A percentile compares a stretch with the other conserved stretches of the same genome.
Evolutionary conservation across 2,329 filamentous ascomycete species (phyloP).

Genomic region (Epichloe typhina): DNA sequence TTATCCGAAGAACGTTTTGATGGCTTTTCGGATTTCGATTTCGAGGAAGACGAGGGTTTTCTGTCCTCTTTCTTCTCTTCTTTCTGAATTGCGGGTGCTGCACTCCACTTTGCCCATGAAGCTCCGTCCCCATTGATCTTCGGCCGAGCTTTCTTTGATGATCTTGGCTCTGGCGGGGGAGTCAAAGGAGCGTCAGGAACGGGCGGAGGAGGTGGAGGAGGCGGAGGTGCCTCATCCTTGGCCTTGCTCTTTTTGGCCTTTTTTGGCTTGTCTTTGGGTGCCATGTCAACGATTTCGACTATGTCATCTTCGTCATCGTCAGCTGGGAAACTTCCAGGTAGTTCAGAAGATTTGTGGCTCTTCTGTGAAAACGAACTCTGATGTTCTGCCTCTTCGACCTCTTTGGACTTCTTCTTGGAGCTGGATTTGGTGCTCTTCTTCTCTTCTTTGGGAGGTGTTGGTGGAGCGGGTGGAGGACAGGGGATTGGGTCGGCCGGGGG

Average conservation of each 20-base stretch:
- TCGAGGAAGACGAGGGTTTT: conserved; percentile 33
- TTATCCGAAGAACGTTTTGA: conserved; percentile 42
- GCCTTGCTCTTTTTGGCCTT: conserved; percentile 24
- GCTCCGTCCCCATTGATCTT: conserved; percentile 59
- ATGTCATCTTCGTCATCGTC: conserved; percentile 37
- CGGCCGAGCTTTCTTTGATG: conserved; percentile 60
- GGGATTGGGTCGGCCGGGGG: conserved; percentile 22
- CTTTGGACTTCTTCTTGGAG: conserved; percentile 27
- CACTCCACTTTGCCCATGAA: conserved; percentile 66
- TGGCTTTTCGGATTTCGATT: conserved; percentile 51
- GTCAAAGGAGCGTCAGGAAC: conserved; percentile 35
- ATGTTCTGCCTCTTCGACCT: conserved; percentile 19
- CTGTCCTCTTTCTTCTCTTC: conserved; percentile 28
- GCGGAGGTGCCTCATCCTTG: conserved; percentile 12
- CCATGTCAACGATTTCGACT: conserved; percentile 38
- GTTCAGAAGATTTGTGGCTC: conserved; percentile 10
- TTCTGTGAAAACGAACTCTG: conserved; percentile 21
- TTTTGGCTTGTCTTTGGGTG: conserved; percentile 25
- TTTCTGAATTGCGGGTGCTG: conserved; percentile 31
- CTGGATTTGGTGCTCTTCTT: conserved; percentile 23
- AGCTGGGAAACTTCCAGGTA: conserved; percentile 44
- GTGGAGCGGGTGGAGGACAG: conserved; percentile 25
- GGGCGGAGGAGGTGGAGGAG: conserved; percentile 22
- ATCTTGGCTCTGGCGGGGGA: conserved; percentile 42
- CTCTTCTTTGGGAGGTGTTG: conserved; percentile 14